Percentiles rank a stretch among this genome's conserved stretches.
Conservation (phyloP, 176 grass and related monocot genomes). For the Tillandsia fasciculata region DNA sequence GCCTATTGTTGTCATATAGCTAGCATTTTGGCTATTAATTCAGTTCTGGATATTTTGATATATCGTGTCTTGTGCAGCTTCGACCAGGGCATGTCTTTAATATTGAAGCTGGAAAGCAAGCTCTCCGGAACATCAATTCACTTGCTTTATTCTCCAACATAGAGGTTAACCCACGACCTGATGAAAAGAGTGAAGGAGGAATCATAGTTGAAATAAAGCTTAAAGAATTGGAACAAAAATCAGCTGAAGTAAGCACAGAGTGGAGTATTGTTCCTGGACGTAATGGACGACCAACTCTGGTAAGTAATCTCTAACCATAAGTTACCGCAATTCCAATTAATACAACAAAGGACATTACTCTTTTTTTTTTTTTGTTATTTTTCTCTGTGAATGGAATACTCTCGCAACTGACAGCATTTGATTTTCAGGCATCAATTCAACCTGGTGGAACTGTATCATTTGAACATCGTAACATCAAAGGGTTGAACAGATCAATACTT, state of each 20-base stretch:
- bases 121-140: constrained; percentile 87
- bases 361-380: no score
- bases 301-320: constrained; percentile 22
- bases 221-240: constrained; percentile 88
- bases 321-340: no score
- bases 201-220: constrained; percentile 96
- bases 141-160: constrained; percentile 90
- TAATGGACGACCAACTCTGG: constrained; percentile 73
- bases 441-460: constrained; percentile 95
- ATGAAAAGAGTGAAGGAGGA: constrained; percentile 94
- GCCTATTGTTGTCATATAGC: not conserved
- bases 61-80: constrained; percentile 43
- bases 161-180: constrained; percentile 81
- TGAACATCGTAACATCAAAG: constrained; percentile 87
- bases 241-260: constrained; percentile 92
- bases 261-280: constrained; percentile 86
- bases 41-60: constrained; percentile 7
- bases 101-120: constrained; percentile 89
- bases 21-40: not conserved
- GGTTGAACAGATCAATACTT: constrained; percentile 86
- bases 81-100: constrained; percentile 88
- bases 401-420: not conserved
- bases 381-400: not conserved
- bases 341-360: no score
- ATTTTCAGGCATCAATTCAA: constrained; percentile 80